Conservation (phyloP, 768 basidiomycete genomes). For the Daedaleopsis sinensis region DNA sequence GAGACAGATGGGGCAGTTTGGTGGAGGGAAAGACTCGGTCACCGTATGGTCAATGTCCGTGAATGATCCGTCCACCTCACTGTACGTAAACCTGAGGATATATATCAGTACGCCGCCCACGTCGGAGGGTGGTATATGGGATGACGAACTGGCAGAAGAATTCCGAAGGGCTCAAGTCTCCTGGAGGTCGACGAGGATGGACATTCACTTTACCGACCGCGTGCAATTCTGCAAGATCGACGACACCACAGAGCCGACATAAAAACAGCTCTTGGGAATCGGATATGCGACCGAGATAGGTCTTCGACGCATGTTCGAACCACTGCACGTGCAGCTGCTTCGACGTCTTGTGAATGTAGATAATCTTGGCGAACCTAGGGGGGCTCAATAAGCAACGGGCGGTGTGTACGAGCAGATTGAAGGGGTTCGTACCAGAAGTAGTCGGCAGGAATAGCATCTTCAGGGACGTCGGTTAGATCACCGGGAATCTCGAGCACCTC, state of each 20-base stretch:
- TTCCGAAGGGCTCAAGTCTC: slow-evolving; percentile 37
- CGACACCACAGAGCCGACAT: slow-evolving; percentile 50
- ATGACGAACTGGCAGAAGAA: slow-evolving; percentile 60
- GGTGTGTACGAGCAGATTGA: too few species aligned
- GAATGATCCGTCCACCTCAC: slow-evolving; percentile 48
- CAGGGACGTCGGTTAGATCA: slow-evolving; percentile 37
- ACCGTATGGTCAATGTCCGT: slow-evolving; percentile 40
- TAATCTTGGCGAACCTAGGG: slow-evolving; percentile 64
- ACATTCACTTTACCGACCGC: slow-evolving; percentile 55
- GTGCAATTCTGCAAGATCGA: slow-evolving; percentile 32
- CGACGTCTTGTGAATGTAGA: slow-evolving; percentile 48
- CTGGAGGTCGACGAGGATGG: slow-evolving; percentile 33
- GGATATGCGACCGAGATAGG: slow-evolving; percentile 58
- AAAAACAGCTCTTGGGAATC: slow-evolving; percentile 70
- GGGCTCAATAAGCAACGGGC: too few species aligned
- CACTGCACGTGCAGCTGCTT: slow-evolving; percentile 67
- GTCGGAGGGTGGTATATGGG: background rate
- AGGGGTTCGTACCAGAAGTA: slow-evolving; percentile 64
- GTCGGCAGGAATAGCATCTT: slow-evolving; percentile 48
- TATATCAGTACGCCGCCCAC: background rate
- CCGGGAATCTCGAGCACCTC: slow-evolving; percentile 38
- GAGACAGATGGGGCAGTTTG: slow-evolving; percentile 59
- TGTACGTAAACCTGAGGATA: slow-evolving; percentile 50
- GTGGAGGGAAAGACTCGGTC: slow-evolving; percentile 33
- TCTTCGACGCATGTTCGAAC: slow-evolving; percentile 71